phyloP scores from a whole-genome alignment of 1,284 basidiomycete genomes.

The Leccinum discolor region DNA sequence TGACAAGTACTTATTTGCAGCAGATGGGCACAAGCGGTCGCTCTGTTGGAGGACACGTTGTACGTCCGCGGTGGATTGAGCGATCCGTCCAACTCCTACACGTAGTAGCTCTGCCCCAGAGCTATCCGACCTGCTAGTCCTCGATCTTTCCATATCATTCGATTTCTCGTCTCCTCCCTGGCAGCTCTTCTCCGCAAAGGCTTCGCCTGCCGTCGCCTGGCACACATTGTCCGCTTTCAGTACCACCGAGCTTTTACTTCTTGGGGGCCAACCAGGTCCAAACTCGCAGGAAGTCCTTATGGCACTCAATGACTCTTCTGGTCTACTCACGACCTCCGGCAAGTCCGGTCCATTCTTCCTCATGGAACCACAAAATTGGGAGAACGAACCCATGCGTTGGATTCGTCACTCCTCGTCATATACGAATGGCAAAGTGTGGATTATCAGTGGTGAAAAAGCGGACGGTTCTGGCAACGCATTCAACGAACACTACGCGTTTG shows the following conservation, averaged over 20 bases:
- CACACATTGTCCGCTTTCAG: constrained; percentile 74
- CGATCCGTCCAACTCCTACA: constrained; percentile 65
- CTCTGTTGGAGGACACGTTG: constrained; percentile 61
- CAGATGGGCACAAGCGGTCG: constrained; percentile 83
- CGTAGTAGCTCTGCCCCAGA: constrained; percentile 75
- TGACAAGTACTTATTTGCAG: constrained; percentile 8
- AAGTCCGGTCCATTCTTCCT: constrained; percentile 44
- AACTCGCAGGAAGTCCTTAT: constrained; percentile 54
- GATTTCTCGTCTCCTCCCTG: constrained; percentile 63
- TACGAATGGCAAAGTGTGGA: constrained; percentile 41
- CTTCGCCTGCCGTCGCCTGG: constrained; percentile 72
- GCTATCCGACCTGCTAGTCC: constrained; percentile 65
- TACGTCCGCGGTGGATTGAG: constrained; percentile 81
- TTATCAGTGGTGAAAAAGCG: constrained; percentile 76
- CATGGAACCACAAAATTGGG: constrained; percentile 56
- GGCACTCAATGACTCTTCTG: constrained; percentile 63
- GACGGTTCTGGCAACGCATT: constrained; percentile 73
- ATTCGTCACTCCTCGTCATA: constrained; percentile 70
- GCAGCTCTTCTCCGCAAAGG: constrained; percentile 53
- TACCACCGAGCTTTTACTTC: constrained; percentile 54
- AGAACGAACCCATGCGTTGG: constrained; percentile 66
- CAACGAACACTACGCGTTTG: constrained; percentile 66
- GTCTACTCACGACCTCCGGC: constrained; percentile 49
- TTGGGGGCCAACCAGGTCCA: constrained; percentile 75
- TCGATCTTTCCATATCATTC: constrained; percentile 68